phyloP scores from a whole-genome alignment of 345 rosid species.

The Balakata baccata region DNA sequence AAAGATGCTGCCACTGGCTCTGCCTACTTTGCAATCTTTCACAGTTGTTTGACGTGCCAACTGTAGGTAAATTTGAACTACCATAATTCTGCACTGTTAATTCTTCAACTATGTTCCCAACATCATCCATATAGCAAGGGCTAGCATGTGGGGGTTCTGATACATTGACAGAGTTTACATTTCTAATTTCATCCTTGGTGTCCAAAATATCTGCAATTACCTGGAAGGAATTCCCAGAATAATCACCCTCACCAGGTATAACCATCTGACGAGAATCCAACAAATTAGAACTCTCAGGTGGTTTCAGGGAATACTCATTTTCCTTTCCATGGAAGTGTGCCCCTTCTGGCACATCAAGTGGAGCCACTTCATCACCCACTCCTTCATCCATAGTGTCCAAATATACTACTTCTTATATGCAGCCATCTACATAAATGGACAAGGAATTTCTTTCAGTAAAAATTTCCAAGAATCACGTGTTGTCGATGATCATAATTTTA shows the following conservation, averaged over 20 bases:
- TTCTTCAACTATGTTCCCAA: slow-evolving; percentile 68
- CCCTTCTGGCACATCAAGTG: slow-evolving; percentile 39
- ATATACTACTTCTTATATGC: slow-evolving; percentile 22
- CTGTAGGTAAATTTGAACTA: slow-evolving; percentile 52
- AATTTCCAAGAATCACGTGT: slow-evolving; percentile 8
- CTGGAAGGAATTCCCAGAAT: slow-evolving; percentile 45
- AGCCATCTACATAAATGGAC: slow-evolving; percentile 1
- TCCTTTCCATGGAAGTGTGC: slow-evolving; percentile 56
- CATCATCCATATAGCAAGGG: slow-evolving; percentile 38
- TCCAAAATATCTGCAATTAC: slow-evolving; percentile 54
- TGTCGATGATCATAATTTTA: background rate
- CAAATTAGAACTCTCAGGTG: slow-evolving; percentile 36
- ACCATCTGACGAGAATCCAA: slow-evolving; percentile 44
- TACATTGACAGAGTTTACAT: slow-evolving; percentile 29
- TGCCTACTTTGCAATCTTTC: slow-evolving; percentile 48
- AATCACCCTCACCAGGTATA: slow-evolving; percentile 34
- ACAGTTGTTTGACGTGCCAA: slow-evolving; percentile 58
- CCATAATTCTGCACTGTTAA: slow-evolving; percentile 57
- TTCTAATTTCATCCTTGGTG: slow-evolving; percentile 43
- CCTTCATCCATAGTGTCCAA: slow-evolving; percentile 61
- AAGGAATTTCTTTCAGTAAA: slow-evolving; percentile 6
- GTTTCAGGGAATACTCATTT: slow-evolving; percentile 46
- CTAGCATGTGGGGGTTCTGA: slow-evolving; percentile 43
- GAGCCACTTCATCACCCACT: slow-evolving; percentile 54
- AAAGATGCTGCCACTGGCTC: slow-evolving; percentile 46